Evolutionary conservation across 2,329 filamentous ascomycete genomes (phyloP), one percentile per base, ranked within the genome.

Genomic region (Trichoderma harzianum): DNA sequence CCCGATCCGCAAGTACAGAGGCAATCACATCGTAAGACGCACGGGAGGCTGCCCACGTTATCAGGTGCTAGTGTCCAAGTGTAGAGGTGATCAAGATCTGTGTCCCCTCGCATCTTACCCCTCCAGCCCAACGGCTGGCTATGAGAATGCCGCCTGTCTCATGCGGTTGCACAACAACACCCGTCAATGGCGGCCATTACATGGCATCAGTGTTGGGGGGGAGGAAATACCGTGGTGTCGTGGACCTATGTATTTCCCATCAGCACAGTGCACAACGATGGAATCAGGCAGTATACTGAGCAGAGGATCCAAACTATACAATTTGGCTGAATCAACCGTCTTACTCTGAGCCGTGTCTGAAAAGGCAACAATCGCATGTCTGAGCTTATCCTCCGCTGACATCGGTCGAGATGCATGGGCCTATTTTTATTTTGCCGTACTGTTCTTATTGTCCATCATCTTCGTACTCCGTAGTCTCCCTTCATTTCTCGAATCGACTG

Each of bases 81-180:
- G 32, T 24, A 47, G 26, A 18, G n/a, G 21, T 69, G 55, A 60
- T 61, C 26, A 32, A 34, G 66, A 61, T 69, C 26, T 60, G 26
- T 55, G 58, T 24, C 32, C 58, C 58, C 30, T 26, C 34, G 28
- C 53, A 24, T 60, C 53, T 60, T 24, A 57, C 66, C 66, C 26
- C 66, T 69, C 66, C 28, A 69, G 24, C 8, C 63, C 47, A 57
- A 34, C 28, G 32, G 26, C 18, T 12, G 28, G n/a, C 24, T 18
- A 26, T 63, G 61, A 28, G 16, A 58, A 58, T 67, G 32, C 51
- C 64, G 39, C 34, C n/a, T 58, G 64, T 67, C 64, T 67, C 64
- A 58, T 67, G 32, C 55, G 18, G 34, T 57, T 43, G 36, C 32
- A 58, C 64, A 67, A 32, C 21, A 11, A 21, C 32, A 21, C 16